Evolutionary conservation across 164 flowering plant species (phyloP), one percentile per base, ranked within the genome.

Genomic region (Protea cynaroides): DNA sequence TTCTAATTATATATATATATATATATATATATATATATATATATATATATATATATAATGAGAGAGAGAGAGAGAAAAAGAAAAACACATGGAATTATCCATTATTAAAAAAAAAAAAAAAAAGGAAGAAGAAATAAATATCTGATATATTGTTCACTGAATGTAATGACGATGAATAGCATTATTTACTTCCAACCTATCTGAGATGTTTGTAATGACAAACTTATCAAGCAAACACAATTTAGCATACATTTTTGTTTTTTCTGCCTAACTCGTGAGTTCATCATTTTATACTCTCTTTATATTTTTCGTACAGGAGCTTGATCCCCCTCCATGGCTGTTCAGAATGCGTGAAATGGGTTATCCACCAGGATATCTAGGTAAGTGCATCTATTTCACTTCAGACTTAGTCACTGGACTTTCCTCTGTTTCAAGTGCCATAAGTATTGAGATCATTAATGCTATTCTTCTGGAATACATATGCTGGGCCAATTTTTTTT

Each of bases 281-380:
- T 7, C 25, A 68, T 50, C 9, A 24, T 15, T 37, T 50, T 23
- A 47, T 0, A 38, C 11, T 63, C 22, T 50, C 13, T 43, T 61
- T 57, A 51, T 44, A 17, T 66, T 4, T 57, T 69, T 23, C 67
- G 50, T 29, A 29, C 84, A 95, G 99, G 99, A 95, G 78, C 82
- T 85, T 73, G 99, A 95, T 78, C 99, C 99, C 68, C 99, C 99
- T 37, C 99, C 99, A 29, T 95, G 97, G 99, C 86, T 95, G 52
- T 71, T 80, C 69, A 84, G 97, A 71, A 95, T 95, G 99, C 83
- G 96, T 57, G 94, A 89, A 80, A 68, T 94, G 8, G 99, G 99
- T 24, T 94, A 91, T 68, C 99, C 97, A 57, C 97, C 92, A 17
- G 99, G 97, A 71, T 95, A 95, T 83, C 69, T 92, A 68, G 96